Conservation (phyloP, 2,329 filamentous ascomycete species). For the Blumeria graminis region DNA sequence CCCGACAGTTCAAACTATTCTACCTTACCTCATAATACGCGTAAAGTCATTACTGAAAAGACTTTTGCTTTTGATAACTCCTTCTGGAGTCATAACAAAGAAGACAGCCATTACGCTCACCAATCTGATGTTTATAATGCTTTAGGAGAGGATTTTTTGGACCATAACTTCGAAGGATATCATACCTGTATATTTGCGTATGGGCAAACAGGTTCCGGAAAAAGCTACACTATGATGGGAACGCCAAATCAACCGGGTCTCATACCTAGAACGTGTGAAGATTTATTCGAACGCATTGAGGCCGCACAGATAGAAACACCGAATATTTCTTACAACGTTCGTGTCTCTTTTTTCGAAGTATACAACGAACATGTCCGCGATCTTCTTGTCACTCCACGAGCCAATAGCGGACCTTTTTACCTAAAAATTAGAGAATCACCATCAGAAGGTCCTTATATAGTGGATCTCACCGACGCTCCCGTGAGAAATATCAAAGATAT, state of each 20-base stretch:
- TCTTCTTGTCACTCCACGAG: slow-evolving; percentile 49
- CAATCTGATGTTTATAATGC: slow-evolving; percentile 89
- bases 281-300: slow-evolving; percentile 83
- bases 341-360: slow-evolving; percentile 96
- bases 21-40: slow-evolving; percentile 35
- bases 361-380: slow-evolving; percentile 99
- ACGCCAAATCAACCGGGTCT: slow-evolving; percentile 62
- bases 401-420: slow-evolving; percentile 60
- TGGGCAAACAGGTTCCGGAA: slow-evolving; percentile 89
- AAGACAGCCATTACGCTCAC: slow-evolving; percentile 65
- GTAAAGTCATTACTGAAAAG: slow-evolving; percentile 67
- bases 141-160: slow-evolving; percentile 85
- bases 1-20: slow-evolving; percentile 32
- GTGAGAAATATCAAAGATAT: slow-evolving; percentile 75
- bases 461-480: slow-evolving; percentile 81
- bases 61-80: slow-evolving; percentile 91
- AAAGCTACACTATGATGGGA: slow-evolving; percentile 98
- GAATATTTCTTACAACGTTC: slow-evolving; percentile 88
- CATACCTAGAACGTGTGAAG: slow-evolving; percentile 86
- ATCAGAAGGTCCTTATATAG: slow-evolving; percentile 86
- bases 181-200: slow-evolving; percentile 99
- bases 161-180: slow-evolving; percentile 98
- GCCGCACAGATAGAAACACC: slow-evolving; percentile 48
- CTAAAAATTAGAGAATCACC: slow-evolving; percentile 94
- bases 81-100: slow-evolving; percentile 78